These are phyloP conservation scores for Nannochloropsis oceanica DNA, from an alignment of 108 stramenopile species.

Conservation along the genomic window DNA sequence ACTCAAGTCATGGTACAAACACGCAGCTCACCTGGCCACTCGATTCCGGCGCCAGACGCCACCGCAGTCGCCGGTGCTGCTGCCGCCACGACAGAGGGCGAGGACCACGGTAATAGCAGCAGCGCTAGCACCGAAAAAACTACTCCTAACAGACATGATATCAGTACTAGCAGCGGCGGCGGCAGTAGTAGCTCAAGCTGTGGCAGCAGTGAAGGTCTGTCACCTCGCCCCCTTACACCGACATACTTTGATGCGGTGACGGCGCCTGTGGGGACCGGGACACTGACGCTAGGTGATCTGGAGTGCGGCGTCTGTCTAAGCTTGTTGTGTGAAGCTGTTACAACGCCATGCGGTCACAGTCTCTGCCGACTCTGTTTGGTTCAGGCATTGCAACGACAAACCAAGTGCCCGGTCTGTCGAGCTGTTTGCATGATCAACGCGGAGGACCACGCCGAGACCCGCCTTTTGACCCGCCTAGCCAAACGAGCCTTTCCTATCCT, in stretches of 20 bases:
- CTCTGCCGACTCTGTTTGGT: slow-evolving; percentile 26
- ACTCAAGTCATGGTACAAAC: not conserved
- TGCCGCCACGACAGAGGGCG: not conserved
- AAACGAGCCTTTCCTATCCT: slow-evolving; percentile 12
- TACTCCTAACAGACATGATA: not conserved
- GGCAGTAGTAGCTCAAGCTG: not conserved
- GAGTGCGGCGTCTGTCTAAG: slow-evolving; percentile 23
- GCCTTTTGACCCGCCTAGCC: slow-evolving; percentile 28
- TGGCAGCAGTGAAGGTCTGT: not conserved
- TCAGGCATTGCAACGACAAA: slow-evolving; percentile 11
- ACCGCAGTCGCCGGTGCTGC: not conserved
- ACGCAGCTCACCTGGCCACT: not conserved
- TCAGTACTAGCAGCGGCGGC: not conserved
- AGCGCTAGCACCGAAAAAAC: not conserved
- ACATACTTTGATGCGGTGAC: not conserved
- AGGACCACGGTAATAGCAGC: not conserved
- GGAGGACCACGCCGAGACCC: slow-evolving; percentile 34
- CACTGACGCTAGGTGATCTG: slow-evolving; percentile 1
- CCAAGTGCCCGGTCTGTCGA: slow-evolving; percentile 27
- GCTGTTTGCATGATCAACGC: slow-evolving; percentile 22
- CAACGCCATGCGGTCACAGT: slow-evolving; percentile 25
- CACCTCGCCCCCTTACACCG: not conserved
- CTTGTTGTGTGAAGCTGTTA: slow-evolving; percentile 17
- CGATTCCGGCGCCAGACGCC: not conserved
- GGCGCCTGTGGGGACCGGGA: not conserved